A percentile compares a stretch with the other conserved stretches of the same genome.
Evolutionary conservation across 176 grass and related monocot genomes (phyloP).

Genomic region (Oryza longistaminata): DNA sequence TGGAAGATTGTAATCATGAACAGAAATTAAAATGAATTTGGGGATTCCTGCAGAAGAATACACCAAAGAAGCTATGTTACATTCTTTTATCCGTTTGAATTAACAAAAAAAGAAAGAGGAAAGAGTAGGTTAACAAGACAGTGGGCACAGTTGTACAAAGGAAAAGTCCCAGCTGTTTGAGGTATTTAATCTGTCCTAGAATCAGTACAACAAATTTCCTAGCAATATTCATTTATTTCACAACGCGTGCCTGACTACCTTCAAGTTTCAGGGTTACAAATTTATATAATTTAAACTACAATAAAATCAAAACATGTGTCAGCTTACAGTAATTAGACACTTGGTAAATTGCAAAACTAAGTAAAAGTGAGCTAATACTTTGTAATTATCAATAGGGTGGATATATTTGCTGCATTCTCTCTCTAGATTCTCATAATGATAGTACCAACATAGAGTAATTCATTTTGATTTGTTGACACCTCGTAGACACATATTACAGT

Average conservation of each 20-base stretch:
- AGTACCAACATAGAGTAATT: not conserved
- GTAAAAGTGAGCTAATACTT: not conserved
- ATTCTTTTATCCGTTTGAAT: conserved; percentile 4
- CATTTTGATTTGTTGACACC: not conserved
- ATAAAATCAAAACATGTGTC: not conserved
- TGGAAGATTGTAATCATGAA: conserved; percentile 97
- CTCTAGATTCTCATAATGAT: not conserved
- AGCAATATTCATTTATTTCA: not conserved
- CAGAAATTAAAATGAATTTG: conserved; percentile 92
- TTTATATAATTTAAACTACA: not conserved
- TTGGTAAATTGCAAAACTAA: not conserved
- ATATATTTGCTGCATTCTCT: not conserved
- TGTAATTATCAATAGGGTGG: not conserved
- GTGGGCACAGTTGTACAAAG: not conserved
- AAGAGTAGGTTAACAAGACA: not conserved
- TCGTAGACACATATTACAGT: not conserved
- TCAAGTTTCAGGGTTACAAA: not conserved
- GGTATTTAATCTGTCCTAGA: conserved; percentile 3
- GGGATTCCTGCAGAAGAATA: conserved; percentile 63
- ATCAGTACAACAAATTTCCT: not conserved
- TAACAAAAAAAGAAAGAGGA: not conserved
- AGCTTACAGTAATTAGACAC: not conserved
- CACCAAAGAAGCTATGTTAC: conserved; percentile 20
- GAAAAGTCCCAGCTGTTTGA: not conserved
- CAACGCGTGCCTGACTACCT: not conserved